These are phyloP conservation scores for Scalesia atractyloides DNA, from an alignment of 129 eudicot species.

Conservation along the genomic window DNA sequence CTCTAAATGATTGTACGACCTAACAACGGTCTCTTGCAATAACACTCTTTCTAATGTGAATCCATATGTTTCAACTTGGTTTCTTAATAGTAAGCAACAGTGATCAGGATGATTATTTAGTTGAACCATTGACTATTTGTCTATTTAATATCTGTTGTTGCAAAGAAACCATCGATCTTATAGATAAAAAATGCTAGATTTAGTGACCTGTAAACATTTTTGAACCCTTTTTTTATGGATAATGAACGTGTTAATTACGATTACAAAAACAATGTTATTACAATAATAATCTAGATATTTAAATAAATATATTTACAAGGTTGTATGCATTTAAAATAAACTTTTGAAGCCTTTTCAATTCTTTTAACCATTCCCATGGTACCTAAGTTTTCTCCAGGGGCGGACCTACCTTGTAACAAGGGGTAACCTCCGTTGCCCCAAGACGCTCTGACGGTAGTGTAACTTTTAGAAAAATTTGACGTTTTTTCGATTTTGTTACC, in stretches of 20 bases:
- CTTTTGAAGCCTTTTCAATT: background rate
- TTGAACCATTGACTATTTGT: constrained; percentile 1
- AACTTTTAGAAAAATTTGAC: too few relatives aligned
- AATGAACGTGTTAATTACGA: background rate
- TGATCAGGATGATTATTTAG: constrained; percentile 36
- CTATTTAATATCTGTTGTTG: background rate
- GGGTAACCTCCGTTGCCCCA: too few relatives aligned
- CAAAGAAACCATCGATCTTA: constrained; percentile 16
- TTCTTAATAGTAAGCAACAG: constrained; percentile 42
- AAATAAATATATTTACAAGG: background rate
- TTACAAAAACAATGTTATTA: background rate
- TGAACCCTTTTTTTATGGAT: background rate
- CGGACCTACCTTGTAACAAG: too few relatives aligned
- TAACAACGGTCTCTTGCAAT: background rate
- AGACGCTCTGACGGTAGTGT: too few relatives aligned
- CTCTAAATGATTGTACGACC: too few relatives aligned
- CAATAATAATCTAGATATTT: background rate
- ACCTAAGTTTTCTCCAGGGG: background rate
- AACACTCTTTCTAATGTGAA: constrained; percentile 1
- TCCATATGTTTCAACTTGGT: constrained; percentile 9
- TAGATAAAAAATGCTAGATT: background rate
- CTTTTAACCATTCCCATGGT: background rate
- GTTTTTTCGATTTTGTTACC: too few relatives aligned
- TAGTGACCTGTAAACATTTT: background rate
- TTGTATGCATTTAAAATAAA: background rate